These are phyloP conservation scores for Umbelopsis vinacea DNA, from an alignment of 192 early-diverging fungal species.

Conservation along the genomic window DNA sequence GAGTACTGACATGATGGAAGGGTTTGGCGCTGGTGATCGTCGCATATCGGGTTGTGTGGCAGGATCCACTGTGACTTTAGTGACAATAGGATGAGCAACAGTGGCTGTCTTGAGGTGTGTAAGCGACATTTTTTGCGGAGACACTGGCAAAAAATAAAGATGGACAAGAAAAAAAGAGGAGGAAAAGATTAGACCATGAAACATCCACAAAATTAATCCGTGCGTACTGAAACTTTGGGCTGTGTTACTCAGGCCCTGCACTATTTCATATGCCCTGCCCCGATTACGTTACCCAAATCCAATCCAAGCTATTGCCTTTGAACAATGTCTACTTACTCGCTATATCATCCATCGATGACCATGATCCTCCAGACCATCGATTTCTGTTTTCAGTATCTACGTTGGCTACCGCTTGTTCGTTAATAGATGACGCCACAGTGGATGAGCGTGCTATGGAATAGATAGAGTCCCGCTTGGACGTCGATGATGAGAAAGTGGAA, in stretches of 20 bases:
- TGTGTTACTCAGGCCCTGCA: no score
- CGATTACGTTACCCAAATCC: not conserved
- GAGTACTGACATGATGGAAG: conserved; percentile 14
- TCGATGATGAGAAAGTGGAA: not conserved
- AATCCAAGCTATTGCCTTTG: no score
- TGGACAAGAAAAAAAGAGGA: not conserved
- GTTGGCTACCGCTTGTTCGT: not conserved
- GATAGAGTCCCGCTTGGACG: conserved; percentile 9
- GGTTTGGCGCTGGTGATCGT: not conserved
- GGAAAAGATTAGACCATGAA: not conserved
- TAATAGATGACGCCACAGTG: conserved; percentile 18
- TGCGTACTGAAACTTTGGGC: no score
- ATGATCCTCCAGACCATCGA: conserved; percentile 8
- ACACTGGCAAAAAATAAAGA: not conserved
- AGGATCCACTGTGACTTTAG: not conserved
- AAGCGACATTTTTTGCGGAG: conserved; percentile 2
- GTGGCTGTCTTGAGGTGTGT: not conserved
- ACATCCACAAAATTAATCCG: not conserved
- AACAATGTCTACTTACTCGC: conserved; percentile 1
- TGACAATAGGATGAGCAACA: not conserved
- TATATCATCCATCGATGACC: conserved; percentile 13
- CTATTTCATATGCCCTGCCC: not conserved
- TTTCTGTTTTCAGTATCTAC: not conserved
- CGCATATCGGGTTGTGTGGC: conserved; percentile 1
- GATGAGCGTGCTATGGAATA: conserved; percentile 11